Conservation (phyloP, 768 basidiomycete species). For the Dacryopinax primogenitus region DNA sequence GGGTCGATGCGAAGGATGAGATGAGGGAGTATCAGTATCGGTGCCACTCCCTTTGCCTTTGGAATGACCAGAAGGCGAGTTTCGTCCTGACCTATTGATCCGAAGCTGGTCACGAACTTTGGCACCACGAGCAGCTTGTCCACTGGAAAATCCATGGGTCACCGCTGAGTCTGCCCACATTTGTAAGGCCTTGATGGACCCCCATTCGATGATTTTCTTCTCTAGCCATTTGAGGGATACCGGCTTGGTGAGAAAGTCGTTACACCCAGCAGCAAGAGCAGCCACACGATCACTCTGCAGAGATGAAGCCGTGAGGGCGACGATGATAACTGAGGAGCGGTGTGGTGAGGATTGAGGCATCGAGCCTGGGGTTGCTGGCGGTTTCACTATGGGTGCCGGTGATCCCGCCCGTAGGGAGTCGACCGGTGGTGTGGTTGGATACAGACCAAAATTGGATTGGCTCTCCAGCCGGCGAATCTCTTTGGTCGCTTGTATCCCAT, state of each 20-base stretch:
- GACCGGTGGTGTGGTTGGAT: conserved; percentile 51
- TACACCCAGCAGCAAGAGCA: conserved; percentile 96
- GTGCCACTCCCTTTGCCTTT: neutral
- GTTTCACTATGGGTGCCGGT: conserved; percentile 30
- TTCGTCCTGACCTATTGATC: neutral
- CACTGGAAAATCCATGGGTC: conserved; percentile 9
- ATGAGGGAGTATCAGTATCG: neutral
- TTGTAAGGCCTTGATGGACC: conserved; percentile 85
- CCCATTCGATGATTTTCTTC: conserved; percentile 98
- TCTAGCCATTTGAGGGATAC: conserved; percentile 92
- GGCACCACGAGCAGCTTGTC: neutral
- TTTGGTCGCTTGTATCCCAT: conserved; percentile 93
- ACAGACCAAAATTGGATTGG: conserved; percentile 48
- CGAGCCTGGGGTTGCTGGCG: conserved; percentile 19
- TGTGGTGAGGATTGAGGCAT: conserved; percentile 45
- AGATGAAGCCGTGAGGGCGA: conserved; percentile 94
- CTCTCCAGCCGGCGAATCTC: conserved; percentile 83
- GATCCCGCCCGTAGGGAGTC: conserved; percentile 46
- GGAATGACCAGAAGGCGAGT: neutral
- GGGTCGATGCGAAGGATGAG: neutral
- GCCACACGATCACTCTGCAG: conserved; percentile 90
- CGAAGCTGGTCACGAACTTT: neutral
- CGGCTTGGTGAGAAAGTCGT: conserved; percentile 96
- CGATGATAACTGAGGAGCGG: conserved; percentile 92
- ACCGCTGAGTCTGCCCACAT: conserved; percentile 73